These are phyloP conservation scores for Forsythia viridissima DNA, from an alignment of 257 asterid species.

Conservation along the genomic window DNA sequence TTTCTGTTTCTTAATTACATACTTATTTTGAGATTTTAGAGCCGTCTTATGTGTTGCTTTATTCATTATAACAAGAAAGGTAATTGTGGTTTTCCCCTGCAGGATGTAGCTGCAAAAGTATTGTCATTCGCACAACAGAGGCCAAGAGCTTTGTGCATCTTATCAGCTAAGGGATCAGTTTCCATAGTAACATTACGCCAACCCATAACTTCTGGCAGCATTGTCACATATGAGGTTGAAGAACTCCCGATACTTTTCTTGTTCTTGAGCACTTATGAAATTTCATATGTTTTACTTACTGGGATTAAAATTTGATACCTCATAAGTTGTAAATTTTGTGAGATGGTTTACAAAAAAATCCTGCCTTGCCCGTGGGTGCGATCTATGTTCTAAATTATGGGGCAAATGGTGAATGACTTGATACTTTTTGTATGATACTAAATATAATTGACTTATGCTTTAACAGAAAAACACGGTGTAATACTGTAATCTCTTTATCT, in stretches of 20 bases:
- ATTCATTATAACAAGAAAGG: neutral
- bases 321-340: neutral
- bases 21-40: neutral
- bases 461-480: too few relatives aligned
- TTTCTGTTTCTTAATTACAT: neutral
- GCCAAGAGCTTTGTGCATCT: conserved; percentile 78
- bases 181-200: conserved; percentile 75
- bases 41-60: neutral
- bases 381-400: neutral
- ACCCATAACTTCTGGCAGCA: conserved; percentile 58
- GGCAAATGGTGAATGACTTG: neutral
- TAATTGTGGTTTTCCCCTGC: conserved; percentile 20
- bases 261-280: neutral
- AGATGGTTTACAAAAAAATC: neutral
- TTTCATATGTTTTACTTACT: neutral
- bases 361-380: neutral
- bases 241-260: neutral
- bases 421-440: too few relatives aligned
- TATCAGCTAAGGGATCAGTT: conserved; percentile 84
- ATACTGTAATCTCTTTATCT: too few relatives aligned
- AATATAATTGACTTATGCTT: too few relatives aligned
- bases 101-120: conserved; percentile 88
- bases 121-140: conserved; percentile 11
- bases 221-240: conserved; percentile 81
- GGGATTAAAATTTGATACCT: neutral